Base-by-base conservation (phyloP, 805 yeast species). In the Lachancea sp. region DNA sequence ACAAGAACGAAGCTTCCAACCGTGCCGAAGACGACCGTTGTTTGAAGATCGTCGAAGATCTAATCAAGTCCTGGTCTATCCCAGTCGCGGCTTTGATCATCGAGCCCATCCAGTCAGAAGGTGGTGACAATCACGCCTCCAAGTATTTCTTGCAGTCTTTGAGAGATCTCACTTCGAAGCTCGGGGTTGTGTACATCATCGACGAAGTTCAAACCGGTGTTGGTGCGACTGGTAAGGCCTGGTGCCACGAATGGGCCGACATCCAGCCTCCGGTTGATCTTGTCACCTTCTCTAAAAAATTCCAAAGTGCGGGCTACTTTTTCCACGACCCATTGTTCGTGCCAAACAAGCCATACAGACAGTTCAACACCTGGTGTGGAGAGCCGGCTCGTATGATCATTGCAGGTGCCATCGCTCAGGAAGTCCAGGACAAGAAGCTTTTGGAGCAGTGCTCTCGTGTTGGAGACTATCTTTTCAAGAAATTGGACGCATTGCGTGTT, bases 41-140 rank as follows among this genome's bases (percentile, higher is more conserved):
- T 65, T 74, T 90, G 52, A 76, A 70, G 39, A 79, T 78, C 53
- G 88, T 89, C 48, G 96, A 88, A 61, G 72, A 79, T 13, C 64
- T 85, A 52, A 75, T 88, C 63, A 67, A 72, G 45, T 72, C 75
- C 20, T 82, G 91, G 89, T 67, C 73, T 50, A 67, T 68, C 42
- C 95, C 95, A 48, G 81, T 91, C 55, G 96, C 96, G 38, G 96
- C 95, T 42, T 73, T 86, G 45, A 78, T 90, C 60, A 79, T 89
- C 52, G 97, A 90, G 72, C 97, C 97, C 9, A 80, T 81, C 50
- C 87, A 81, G 65, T 74, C 85, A 7, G 87, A 81, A 68, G 87
- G 86, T 59, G 87, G 87, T 59, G 87, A 81, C 62, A 81, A 81
- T 68, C 87, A 81, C 54, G 86, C 82, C 0, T 72, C 82, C 12